Evolutionary conservation across 225 moss, liverwort and hornwort genomes (phyloP).

Genomic region (Pseudoscleropodium purum): DNA sequence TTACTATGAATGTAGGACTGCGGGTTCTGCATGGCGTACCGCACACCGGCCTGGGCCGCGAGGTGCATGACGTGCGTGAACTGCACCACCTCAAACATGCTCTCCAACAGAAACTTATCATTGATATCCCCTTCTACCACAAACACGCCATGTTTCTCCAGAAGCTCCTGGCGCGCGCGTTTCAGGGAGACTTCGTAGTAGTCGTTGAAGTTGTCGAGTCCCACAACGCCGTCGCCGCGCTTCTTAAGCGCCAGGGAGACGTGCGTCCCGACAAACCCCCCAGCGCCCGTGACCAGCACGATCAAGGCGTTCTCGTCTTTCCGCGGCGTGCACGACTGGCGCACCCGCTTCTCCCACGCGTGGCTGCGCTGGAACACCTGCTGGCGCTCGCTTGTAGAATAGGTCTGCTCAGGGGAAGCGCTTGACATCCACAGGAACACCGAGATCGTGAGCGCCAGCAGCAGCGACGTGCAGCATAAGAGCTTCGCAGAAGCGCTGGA

Average conservation of each 20-base stretch:
- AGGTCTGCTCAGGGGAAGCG: neutral
- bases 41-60: slow-evolving; percentile 19
- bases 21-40: slow-evolving; percentile 32
- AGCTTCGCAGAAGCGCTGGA: slow-evolving; percentile 21
- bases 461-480: neutral
- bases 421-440: slow-evolving; percentile 5
- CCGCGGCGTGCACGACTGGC: slow-evolving; percentile 16
- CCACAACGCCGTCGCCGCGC: slow-evolving; percentile 34
- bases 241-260: slow-evolving; percentile 33
- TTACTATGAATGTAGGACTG: slow-evolving; percentile 28
- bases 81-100: slow-evolving; percentile 17
- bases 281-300: slow-evolving; percentile 32
- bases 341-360: slow-evolving; percentile 25
- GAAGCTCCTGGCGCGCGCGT: slow-evolving; percentile 24
- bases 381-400: neutral
- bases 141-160: slow-evolving; percentile 23
- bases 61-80: slow-evolving; percentile 36
- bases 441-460: slow-evolving; percentile 13
- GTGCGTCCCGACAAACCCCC: slow-evolving; percentile 30
- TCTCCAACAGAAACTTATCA: slow-evolving; percentile 3
- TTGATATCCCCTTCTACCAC: slow-evolving; percentile 35
- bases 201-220: slow-evolving; percentile 29
- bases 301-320: slow-evolving; percentile 9
- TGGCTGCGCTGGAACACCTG: slow-evolving; percentile 9
- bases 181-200: slow-evolving; percentile 34